phyloP scores from a whole-genome alignment of 805 yeast genomes.

The Ogataea nakhonphanomensis region DNA sequence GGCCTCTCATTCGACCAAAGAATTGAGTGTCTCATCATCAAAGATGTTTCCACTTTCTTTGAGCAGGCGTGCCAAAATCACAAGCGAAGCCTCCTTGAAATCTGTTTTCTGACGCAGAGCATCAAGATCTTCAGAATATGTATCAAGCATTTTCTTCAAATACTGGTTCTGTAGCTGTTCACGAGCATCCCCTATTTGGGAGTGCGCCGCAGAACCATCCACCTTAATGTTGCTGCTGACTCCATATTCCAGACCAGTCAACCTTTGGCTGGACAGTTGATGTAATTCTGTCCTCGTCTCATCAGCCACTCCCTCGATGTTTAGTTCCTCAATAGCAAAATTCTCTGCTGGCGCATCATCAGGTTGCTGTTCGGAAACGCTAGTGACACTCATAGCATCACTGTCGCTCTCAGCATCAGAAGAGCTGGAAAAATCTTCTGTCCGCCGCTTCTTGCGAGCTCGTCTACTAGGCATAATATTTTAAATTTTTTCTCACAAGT shows the following conservation, averaged over 20 bases:
- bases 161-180: slow-evolving; percentile 47
- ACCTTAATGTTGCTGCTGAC: slow-evolving; percentile 1
- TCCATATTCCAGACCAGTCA: not conserved
- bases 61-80: slow-evolving; percentile 52
- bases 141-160: slow-evolving; percentile 51
- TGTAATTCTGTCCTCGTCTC: slow-evolving; percentile 3
- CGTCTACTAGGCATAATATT: slow-evolving; percentile 33
- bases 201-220: slow-evolving; percentile 28
- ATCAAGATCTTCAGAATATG: slow-evolving; percentile 60
- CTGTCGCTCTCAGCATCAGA: slow-evolving; percentile 38
- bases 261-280: not conserved
- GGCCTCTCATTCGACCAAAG: slow-evolving; percentile 10
- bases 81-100: slow-evolving; percentile 52
- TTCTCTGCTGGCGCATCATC: slow-evolving; percentile 8
- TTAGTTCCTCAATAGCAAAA: slow-evolving; percentile 27
- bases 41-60: slow-evolving; percentile 59
- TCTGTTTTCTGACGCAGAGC: slow-evolving; percentile 60
- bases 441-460: slow-evolving; percentile 78
- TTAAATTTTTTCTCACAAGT: slow-evolving; percentile 23
- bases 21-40: slow-evolving; percentile 47
- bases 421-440: slow-evolving; percentile 64
- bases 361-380: slow-evolving; percentile 1
- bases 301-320: slow-evolving; percentile 7
- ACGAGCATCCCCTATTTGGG: slow-evolving; percentile 30
- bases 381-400: slow-evolving; percentile 1